Conservation (phyloP, 768 basidiomycete species). For the Amanita thiersii region DNA sequence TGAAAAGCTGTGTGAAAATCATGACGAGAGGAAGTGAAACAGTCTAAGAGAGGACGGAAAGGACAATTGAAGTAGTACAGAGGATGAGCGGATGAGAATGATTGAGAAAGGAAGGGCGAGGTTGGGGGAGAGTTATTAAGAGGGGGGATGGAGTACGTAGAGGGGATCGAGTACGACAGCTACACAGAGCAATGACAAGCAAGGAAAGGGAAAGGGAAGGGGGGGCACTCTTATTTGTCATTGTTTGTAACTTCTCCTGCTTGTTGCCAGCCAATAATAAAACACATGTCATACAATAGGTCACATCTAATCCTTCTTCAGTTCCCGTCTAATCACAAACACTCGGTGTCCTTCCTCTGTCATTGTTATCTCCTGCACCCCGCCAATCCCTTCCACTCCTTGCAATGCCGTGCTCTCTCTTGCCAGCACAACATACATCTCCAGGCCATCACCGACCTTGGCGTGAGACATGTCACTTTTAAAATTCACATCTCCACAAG, state of each 20-base stretch:
- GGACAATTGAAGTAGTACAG: background rate
- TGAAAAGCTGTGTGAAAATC: slow-evolving; percentile 30
- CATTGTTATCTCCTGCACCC: slow-evolving; percentile 55
- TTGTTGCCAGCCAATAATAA: background rate
- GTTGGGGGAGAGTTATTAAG: background rate
- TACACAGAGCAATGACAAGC: slow-evolving; percentile 13
- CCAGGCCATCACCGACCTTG: slow-evolving; percentile 96
- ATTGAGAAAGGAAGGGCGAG: background rate
- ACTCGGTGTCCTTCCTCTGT: slow-evolving; percentile 62
- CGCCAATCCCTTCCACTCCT: slow-evolving; percentile 45
- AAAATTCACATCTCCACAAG: background rate
- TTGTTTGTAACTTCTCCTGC: slow-evolving; percentile 18
- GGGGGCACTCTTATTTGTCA: slow-evolving; percentile 22
- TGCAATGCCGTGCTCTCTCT: slow-evolving; percentile 50
- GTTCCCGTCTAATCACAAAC: slow-evolving; percentile 66
- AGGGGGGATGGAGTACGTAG: slow-evolving; percentile 1
- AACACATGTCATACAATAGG: slow-evolving; percentile 3
- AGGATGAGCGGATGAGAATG: background rate
- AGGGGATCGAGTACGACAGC: slow-evolving; percentile 6
- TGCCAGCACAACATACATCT: slow-evolving; percentile 82
- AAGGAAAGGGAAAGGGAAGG: slow-evolving; percentile 19
- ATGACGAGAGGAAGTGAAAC: slow-evolving; percentile 21
- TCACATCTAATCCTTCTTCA: slow-evolving; percentile 69
- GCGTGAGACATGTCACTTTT: slow-evolving; percentile 3
- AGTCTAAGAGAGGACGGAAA: slow-evolving; percentile 1